phyloP scores from a whole-genome alignment of 2,329 filamentous ascomycete genomes.

The Fusarium fujikuroi region DNA sequence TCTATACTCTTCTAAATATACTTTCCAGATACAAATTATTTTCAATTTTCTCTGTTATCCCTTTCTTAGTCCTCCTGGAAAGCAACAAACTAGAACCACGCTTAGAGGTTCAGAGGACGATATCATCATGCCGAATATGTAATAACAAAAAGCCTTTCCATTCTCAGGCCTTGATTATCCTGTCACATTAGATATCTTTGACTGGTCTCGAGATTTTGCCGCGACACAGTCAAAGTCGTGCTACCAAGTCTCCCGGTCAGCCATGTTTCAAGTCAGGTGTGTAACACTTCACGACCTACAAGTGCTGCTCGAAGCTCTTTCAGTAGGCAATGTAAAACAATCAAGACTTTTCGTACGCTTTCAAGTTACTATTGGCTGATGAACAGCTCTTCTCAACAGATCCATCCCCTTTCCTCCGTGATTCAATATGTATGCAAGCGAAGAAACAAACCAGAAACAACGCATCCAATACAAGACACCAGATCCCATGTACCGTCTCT shows the following conservation, averaged over 20 bases:
- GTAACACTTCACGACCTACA: not conserved
- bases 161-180: not conserved
- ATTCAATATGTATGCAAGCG: not conserved
- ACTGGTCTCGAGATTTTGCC: not conserved
- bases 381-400: not conserved
- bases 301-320: not conserved
- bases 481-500: constrained; percentile 18
- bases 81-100: too few species aligned
- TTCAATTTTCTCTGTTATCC: too few species aligned
- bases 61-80: too few species aligned
- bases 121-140: too few species aligned
- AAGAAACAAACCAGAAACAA: constrained; percentile 1
- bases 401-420: not conserved
- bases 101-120: too few species aligned
- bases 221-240: not conserved
- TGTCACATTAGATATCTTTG: not conserved
- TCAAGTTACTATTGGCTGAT: constrained; percentile 17
- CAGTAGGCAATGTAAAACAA: not conserved
- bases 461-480: constrained; percentile 8
- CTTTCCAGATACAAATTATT: too few species aligned
- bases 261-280: not conserved
- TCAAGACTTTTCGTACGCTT: constrained; percentile 30
- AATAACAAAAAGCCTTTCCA: not conserved
- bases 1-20: not conserved
- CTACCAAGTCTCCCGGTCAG: not conserved